Evolutionary conservation across 2,329 filamentous ascomycete genomes (phyloP), one percentile per base, ranked within the genome.

Genomic region (Ophiocordyceps unilateralis): DNA sequence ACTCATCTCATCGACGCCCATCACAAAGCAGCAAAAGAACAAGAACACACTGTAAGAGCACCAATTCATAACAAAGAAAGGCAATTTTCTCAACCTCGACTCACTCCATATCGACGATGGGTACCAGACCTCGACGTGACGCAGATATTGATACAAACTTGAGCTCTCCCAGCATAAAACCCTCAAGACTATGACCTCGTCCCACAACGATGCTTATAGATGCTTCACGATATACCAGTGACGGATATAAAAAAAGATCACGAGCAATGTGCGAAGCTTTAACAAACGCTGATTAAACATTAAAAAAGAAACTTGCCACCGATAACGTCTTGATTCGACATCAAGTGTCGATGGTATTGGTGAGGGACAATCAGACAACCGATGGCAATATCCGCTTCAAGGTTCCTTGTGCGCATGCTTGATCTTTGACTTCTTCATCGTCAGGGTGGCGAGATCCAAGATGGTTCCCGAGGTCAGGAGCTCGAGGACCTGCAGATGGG

Each of bases 401-500:
- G 41, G 10, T 9, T 30, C 34, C 12, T 42, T 38, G 8, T 39
- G 10, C 12, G 22, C 22, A 20, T 42, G 41, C 17, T 42, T 26
- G 12, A 43, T 26, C 22, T 43, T 50, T 8, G 49, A 51, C 47
- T 57, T 57, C 28, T 48, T 51, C 40, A 58, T 42, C 15, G 56
- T 49, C 28, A 54, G 30, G 4, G 37, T 46, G 15, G 52, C 48
- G 42, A 56, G 34, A 41, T 55, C 53, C 1, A 37, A 40, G 38
- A 56, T 39, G 19, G 62, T 66, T 2, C 69, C 69, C 49, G 68
- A 70, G 6, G 65, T 69, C 32, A 75, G 55, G 46, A 76, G 53
- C 51, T 76, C 71, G 46, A 76, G 53, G 0, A 76, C 70, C 54
- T 75, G 69, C 51, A 74, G 50, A 43, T 67, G 51, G 3, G 47